phyloP scores from a whole-genome alignment of 352 stramenopile genomes.

The Pythium volutum region DNA sequence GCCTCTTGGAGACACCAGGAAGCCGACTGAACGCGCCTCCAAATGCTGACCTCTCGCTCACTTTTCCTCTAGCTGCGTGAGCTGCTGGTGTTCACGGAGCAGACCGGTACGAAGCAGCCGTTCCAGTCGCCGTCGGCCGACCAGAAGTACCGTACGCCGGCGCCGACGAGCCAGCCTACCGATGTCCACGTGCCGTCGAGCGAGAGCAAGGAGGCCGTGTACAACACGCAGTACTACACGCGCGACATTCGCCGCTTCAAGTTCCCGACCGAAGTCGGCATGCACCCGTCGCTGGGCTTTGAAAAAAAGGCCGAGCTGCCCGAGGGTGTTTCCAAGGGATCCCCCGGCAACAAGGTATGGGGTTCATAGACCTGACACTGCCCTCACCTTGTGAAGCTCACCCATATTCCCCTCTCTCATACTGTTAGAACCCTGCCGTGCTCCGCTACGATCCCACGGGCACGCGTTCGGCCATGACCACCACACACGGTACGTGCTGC shows the following conservation, averaged over 20 bases:
- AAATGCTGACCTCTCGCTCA: neutral
- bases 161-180: slow-evolving; percentile 64
- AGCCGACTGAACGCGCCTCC: no score
- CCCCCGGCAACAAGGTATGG: slow-evolving; percentile 72
- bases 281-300: slow-evolving; percentile 69
- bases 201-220: slow-evolving; percentile 74
- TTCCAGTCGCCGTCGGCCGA: slow-evolving; percentile 61
- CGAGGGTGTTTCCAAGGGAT: slow-evolving; percentile 61
- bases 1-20: neutral
- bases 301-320: slow-evolving; percentile 61
- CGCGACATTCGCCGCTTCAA: slow-evolving; percentile 77
- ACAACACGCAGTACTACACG: slow-evolving; percentile 90
- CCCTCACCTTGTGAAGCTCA: no score
- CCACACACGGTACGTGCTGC: slow-evolving; percentile 54
- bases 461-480: slow-evolving; percentile 85
- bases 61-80: slow-evolving; percentile 56
- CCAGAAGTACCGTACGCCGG: slow-evolving; percentile 76
- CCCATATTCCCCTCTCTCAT: no score
- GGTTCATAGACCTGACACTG: no score
- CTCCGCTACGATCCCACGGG: slow-evolving; percentile 79
- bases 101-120: slow-evolving; percentile 68
- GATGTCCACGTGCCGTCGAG: slow-evolving; percentile 66
- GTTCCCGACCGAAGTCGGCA: slow-evolving; percentile 55
- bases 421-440: slow-evolving; percentile 63
- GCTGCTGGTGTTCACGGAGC: slow-evolving; percentile 77